Evolutionary conservation across 164 flowering plant species (phyloP).

Genomic region (Brasenia schreberi): DNA sequence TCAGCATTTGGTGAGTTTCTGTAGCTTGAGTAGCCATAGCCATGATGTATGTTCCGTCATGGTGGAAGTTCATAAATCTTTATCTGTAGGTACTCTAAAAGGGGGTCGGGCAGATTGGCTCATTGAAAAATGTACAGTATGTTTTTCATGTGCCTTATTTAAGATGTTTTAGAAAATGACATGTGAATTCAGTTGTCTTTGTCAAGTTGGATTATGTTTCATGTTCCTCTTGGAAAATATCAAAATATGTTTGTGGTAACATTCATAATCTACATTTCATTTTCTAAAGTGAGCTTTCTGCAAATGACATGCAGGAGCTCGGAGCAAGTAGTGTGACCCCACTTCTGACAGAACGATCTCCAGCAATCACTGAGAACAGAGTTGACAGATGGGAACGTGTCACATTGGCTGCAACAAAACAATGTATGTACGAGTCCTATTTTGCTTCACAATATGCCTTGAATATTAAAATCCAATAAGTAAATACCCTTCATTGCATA

Average conservation of each 20-base stretch:
- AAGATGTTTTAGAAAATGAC: background rate
- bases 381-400: slow-evolving; percentile 74
- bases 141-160: slow-evolving; percentile 8
- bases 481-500: background rate
- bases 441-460: background rate
- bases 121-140: slow-evolving; percentile 93
- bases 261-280: background rate
- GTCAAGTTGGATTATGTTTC: too few relatives aligned
- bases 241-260: background rate
- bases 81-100: slow-evolving; percentile 57
- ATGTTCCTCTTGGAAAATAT: too few relatives aligned
- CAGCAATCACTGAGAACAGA: slow-evolving; percentile 63
- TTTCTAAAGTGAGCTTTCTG: slow-evolving; percentile 1
- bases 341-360: slow-evolving; percentile 74
- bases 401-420: slow-evolving; percentile 71
- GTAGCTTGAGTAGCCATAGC: background rate
- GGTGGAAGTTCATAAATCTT: background rate
- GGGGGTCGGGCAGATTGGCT: slow-evolving; percentile 97
- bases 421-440: slow-evolving; percentile 30
- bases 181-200: too few relatives aligned
- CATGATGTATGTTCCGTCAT: background rate
- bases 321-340: slow-evolving; percentile 90
- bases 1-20: slow-evolving; percentile 69
- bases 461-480: background rate
- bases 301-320: slow-evolving; percentile 39